phyloP scores from a whole-genome alignment of 2,329 filamentous ascomycete species.

The Pseudogymnoascus sp. region DNA sequence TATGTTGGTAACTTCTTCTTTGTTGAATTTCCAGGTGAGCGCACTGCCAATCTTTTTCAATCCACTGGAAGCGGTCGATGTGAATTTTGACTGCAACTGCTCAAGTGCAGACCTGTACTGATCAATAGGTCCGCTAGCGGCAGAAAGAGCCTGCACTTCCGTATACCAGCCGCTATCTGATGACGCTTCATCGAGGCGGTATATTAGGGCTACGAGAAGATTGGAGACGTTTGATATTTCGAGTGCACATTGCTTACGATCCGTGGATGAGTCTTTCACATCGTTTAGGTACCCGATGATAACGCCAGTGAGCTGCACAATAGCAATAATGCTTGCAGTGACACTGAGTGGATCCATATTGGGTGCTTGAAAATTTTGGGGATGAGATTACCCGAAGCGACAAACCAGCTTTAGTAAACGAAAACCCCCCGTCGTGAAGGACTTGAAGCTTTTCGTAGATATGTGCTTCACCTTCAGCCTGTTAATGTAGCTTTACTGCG shows the following conservation, averaged over 20 bases:
- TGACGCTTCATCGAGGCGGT: background rate
- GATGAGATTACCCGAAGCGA: too few species aligned
- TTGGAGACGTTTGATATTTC: background rate
- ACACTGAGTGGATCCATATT: conserved; percentile 1
- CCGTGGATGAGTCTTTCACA: background rate
- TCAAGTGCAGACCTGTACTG: background rate
- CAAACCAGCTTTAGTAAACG: too few species aligned
- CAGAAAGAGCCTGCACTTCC: background rate
- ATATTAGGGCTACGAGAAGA: background rate
- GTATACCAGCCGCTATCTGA: background rate
- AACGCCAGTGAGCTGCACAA: background rate
- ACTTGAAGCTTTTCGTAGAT: too few species aligned
- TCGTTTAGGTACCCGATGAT: background rate
- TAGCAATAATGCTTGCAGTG: background rate
- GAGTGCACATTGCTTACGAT: background rate
- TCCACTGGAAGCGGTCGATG: background rate
- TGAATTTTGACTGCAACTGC: background rate
- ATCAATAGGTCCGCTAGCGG: background rate
- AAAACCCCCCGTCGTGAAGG: too few species aligned
- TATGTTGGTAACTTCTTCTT: background rate
- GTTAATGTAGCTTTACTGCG: too few species aligned
- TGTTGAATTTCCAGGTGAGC: background rate
- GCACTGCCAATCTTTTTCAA: background rate
- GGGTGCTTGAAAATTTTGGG: background rate
- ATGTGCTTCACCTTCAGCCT: too few species aligned